Conservation (phyloP, 371 early-diverging fungal genomes). For the Saksenaea vasiformis region DNA sequence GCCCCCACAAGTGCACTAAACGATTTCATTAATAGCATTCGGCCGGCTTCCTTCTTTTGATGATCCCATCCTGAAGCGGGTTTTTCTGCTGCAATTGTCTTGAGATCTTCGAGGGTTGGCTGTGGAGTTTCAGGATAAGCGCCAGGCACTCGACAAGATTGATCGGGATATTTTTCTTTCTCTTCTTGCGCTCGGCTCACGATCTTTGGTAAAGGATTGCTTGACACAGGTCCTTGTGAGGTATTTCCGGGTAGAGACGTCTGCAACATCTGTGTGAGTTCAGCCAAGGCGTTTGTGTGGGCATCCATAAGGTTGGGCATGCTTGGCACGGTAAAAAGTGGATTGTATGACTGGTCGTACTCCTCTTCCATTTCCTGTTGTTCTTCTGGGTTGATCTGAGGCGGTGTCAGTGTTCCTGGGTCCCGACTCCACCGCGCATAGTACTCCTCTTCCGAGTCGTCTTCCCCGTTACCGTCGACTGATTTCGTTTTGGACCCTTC, state of each 20-base stretch:
- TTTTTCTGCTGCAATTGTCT: not conserved
- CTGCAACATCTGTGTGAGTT: conserved; percentile 45
- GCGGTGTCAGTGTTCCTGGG: conserved; percentile 49
- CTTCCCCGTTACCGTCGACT: conserved; percentile 13
- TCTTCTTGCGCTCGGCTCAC: conserved; percentile 6
- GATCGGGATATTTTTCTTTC: conserved; percentile 7
- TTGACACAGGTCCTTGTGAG: not conserved
- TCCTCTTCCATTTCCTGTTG: conserved; percentile 49
- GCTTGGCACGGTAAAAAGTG: conserved; percentile 53
- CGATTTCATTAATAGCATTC: conserved; percentile 38
- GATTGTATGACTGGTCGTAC: conserved; percentile 52
- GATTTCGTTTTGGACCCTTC: conserved; percentile 4
- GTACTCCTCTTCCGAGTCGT: conserved; percentile 44
- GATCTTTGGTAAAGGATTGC: conserved; percentile 36
- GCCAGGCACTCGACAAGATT: conserved; percentile 27
- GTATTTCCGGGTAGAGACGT: conserved; percentile 28
- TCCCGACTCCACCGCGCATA: conserved; percentile 45
- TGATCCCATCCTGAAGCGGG: conserved; percentile 10
- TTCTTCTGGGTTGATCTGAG: conserved; percentile 14
- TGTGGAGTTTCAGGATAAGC: conserved; percentile 30
- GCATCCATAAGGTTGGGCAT: conserved; percentile 52
- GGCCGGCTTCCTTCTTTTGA: conserved; percentile 27
- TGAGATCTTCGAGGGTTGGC: conserved; percentile 17
- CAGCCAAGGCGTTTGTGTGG: conserved; percentile 40
- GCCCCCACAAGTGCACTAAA: conserved; percentile 40